Base-by-base conservation (phyloP, 176 grass and related monocot species). In the Oryza australiensis region DNA sequence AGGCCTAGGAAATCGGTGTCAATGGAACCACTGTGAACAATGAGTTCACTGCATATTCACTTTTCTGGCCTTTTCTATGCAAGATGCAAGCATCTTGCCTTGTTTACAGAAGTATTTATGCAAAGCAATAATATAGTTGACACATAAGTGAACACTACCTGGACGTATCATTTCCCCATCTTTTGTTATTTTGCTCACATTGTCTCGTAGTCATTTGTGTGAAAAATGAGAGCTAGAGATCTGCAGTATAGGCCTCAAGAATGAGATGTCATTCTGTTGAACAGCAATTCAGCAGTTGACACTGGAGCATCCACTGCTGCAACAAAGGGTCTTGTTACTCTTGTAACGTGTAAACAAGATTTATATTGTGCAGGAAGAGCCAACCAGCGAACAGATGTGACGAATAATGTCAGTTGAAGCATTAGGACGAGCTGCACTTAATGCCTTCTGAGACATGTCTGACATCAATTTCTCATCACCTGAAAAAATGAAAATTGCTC, bases 381-480 rank as follows among this genome's bases (percentile, higher is more conserved):
- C 83, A 72, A 97, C 45, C 68, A 97, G 64, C 7, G 87, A 88
- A 72, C 87, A 79, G 32, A 97, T 92, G 73, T 89, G 87, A 82
- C 74, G 48, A 74, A 87, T 89, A 83, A 97, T 92, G 74, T 94
- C 72, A 85, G 80, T 75, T 2, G 91, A 91, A 74, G 94, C 76
- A 88, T 92, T 65, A 34, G 91, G 94, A 66, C 72, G 88, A 38
- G 94, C 57, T 76, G 78, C 87, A 76, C 73, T 87, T 53, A 90
- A 55, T 81, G 94, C 94, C 89, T 91, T 97, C 69, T 88, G 80
- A 49, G 87, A 88, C 82, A 97, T 97, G 64, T 94, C 94, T 74
- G 90, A 77, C 90, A 89, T 94, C 73, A 97, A 73, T 70, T 84
- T 92, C 45, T 87, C 87, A 85, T 97, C 84, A 86, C 91, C 94